phyloP scores from a whole-genome alignment of 2,329 filamentous ascomycete species.

The Penicillium brevicompactum region DNA sequence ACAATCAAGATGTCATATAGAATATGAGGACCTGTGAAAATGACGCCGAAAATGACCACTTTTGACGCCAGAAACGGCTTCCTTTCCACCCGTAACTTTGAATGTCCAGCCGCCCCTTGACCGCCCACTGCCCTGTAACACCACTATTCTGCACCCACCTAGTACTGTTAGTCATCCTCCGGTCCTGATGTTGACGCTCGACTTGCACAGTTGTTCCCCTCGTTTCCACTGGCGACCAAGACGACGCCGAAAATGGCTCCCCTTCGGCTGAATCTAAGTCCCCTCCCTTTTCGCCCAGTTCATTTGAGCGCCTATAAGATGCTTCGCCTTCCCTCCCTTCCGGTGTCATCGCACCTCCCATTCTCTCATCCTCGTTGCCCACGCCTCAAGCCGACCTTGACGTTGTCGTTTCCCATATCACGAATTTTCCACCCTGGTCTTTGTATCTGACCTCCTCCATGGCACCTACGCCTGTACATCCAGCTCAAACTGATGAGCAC shows the following conservation, averaged over 20 bases:
- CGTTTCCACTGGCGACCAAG: constrained; percentile 15
- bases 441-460: no score
- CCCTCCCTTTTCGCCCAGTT: constrained; percentile 4
- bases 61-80: constrained; percentile 20
- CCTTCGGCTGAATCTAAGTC: constrained; percentile 3
- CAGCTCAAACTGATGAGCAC: constrained; percentile 18
- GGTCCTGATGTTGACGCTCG: constrained; percentile 7
- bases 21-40: constrained; percentile 24
- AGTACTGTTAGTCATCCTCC: constrained; percentile 17
- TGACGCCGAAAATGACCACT: constrained; percentile 23
- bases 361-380: constrained; percentile 2
- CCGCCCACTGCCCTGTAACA: constrained; percentile 8
- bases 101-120: constrained; percentile 15
- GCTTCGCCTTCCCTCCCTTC: constrained; percentile 4
- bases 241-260: constrained; percentile 24
- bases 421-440: no score
- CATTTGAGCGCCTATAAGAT: constrained; percentile 17
- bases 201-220: constrained; percentile 13
- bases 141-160: constrained; percentile 20
- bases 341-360: constrained; percentile 1
- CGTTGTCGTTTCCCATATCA: constrained; percentile 2
- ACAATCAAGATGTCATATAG: no score
- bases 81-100: constrained; percentile 25
- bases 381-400: constrained; percentile 5
- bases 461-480: constrained; percentile 1